A percentile compares a stretch with the other conserved stretches of the same genome.
Evolutionary conservation across 2,329 filamentous ascomycete genomes (phyloP).

Genomic region (Fusarium beomiforme): DNA sequence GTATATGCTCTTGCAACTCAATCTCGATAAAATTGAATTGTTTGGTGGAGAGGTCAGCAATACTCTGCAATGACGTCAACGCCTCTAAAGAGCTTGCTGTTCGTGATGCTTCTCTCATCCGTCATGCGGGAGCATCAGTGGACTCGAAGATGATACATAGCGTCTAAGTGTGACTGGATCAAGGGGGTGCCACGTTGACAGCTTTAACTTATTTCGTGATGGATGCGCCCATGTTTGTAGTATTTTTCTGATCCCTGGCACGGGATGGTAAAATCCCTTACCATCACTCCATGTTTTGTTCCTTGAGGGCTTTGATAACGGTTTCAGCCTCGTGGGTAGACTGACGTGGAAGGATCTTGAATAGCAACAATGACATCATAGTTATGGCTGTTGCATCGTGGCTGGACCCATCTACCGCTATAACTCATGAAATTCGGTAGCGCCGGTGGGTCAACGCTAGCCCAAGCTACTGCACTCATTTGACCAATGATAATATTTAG

Average conservation of each 20-base stretch:
- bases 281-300: constrained; percentile 14
- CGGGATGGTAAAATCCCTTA: constrained; percentile 6
- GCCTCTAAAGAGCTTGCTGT: constrained; percentile 26
- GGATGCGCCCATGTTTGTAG: background rate
- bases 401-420: constrained; percentile 25
- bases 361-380: constrained; percentile 38
- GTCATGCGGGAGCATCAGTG: constrained; percentile 23
- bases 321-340: constrained; percentile 44
- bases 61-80: constrained; percentile 37
- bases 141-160: constrained; percentile 19
- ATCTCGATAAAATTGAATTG: background rate
- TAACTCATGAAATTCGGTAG: no score
- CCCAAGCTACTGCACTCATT: no score
- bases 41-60: background rate
- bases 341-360: constrained; percentile 37
- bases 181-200: constrained; percentile 40
- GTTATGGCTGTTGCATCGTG: constrained; percentile 11
- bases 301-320: constrained; percentile 2
- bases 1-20: background rate
- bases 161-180: constrained; percentile 28
- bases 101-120: constrained; percentile 18
- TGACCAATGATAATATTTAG: no score
- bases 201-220: constrained; percentile 24
- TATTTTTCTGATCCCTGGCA: constrained; percentile 13
- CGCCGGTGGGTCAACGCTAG: no score